These are phyloP conservation scores for Platanthera guangdongensis DNA, from an alignment of 106 monocot species.

Conservation along the genomic window DNA sequence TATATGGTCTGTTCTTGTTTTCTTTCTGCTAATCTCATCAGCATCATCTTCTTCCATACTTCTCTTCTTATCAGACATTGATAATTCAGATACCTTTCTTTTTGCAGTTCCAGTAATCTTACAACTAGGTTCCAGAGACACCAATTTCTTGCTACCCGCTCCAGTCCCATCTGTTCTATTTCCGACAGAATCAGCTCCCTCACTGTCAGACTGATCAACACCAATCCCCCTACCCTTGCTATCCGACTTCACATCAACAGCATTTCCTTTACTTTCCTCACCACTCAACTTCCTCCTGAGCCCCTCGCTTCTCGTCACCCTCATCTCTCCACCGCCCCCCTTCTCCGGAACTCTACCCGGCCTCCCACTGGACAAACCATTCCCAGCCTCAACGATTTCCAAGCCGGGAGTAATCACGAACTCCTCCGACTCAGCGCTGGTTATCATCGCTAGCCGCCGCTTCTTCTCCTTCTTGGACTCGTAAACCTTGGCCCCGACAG, in stretches of 20 bases:
- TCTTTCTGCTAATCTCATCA: constrained; percentile 4
- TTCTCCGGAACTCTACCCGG: not conserved
- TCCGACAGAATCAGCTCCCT: not conserved
- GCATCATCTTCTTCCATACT: not conserved
- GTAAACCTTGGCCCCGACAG: not conserved
- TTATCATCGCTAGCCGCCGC: constrained; percentile 2
- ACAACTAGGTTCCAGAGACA: not conserved
- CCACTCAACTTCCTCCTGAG: not conserved
- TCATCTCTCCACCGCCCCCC: not conserved
- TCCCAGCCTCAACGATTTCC: not conserved
- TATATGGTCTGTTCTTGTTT: not conserved
- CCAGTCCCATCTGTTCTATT: not conserved
- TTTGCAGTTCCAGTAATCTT: not conserved
- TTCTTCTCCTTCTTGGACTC: constrained; percentile 5
- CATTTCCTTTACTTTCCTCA: not conserved
- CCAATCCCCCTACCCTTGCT: not conserved
- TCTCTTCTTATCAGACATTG: constrained; percentile 1
- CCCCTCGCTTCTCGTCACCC: not conserved
- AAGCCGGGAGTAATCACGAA: not conserved
- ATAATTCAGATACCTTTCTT: not conserved
- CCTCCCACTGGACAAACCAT: not conserved
- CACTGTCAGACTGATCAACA: not conserved
- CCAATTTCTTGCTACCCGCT: not conserved
- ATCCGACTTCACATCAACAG: not conserved
- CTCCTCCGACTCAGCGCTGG: not conserved